Conservation (phyloP, 2,329 filamentous ascomycete species). For the Fusarium goolgardi region DNA sequence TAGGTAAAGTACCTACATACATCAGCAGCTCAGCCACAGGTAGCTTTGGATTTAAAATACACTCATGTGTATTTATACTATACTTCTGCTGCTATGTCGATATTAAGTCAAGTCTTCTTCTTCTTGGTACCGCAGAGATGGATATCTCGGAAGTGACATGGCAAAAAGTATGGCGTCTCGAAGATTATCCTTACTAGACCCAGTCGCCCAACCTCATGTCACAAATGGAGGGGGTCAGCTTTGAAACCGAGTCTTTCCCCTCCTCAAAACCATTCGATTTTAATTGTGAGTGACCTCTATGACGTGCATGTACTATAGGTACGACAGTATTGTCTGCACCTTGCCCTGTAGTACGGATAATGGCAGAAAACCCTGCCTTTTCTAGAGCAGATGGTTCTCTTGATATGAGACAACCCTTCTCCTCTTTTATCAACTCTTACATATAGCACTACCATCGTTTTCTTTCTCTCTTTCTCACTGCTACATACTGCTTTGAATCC, state of each 20-base stretch:
- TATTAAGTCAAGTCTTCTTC: background rate
- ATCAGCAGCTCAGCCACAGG: background rate
- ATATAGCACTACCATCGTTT: background rate
- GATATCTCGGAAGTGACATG: background rate
- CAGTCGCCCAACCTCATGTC: background rate
- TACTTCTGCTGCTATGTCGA: background rate
- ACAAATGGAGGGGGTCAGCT: constrained; percentile 24
- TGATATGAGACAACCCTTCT: constrained; percentile 6
- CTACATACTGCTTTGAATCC: background rate
- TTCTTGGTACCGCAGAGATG: background rate
- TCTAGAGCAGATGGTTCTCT: background rate
- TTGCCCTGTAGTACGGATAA: background rate
- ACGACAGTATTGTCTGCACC: background rate
- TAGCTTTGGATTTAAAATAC: background rate
- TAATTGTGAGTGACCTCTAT: constrained; percentile 29
- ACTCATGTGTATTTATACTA: background rate
- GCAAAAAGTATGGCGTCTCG: background rate
- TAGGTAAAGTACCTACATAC: background rate
- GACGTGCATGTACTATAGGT: constrained; percentile 30
- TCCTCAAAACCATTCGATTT: constrained; percentile 7
- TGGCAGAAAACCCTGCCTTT: background rate
- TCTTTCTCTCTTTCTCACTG: background rate
- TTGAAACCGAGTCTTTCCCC: constrained; percentile 33
- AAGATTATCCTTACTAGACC: constrained; percentile 1
- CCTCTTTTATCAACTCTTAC: background rate